A percentile compares a stretch with the other conserved stretches of the same genome.
Conservation (phyloP, 2,329 filamentous ascomycete species). For the Ramularia collo-cygni region DNA sequence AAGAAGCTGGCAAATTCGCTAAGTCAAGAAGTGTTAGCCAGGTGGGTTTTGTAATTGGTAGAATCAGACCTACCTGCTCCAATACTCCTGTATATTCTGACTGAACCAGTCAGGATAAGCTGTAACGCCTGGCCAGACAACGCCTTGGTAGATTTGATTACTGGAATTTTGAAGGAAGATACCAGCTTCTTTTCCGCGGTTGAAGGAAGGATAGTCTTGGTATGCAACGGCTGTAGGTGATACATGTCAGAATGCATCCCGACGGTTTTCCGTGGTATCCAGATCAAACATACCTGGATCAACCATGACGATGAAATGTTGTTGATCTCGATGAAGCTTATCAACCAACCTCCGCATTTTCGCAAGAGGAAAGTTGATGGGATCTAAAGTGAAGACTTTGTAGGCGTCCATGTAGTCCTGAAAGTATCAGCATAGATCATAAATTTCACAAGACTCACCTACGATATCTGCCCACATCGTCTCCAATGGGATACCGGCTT, state of each 20-base stretch:
- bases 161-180: constrained; percentile 45
- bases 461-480: constrained; percentile 60
- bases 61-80: constrained; percentile 42
- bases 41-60: no score
- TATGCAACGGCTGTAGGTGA: background rate
- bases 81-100: constrained; percentile 56
- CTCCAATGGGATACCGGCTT: constrained; percentile 59
- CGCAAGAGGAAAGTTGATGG: constrained; percentile 54
- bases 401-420: constrained; percentile 33
- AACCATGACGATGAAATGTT: constrained; percentile 57
- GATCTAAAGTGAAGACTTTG: constrained; percentile 58
- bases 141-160: constrained; percentile 52
- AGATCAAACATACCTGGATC: no score
- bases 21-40: constrained; percentile 17
- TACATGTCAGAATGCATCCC: no score
- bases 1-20: constrained; percentile 61
- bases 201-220: background rate
- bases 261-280: no score
- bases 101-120: constrained; percentile 61
- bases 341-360: constrained; percentile 57
- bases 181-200: constrained; percentile 35
- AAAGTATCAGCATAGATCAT: no score
- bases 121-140: constrained; percentile 64
- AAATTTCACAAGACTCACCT: constrained; percentile 8
- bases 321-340: constrained; percentile 42